Evolutionary conservation across 2,329 filamentous ascomycete species (phyloP).

Genomic region (Colletotrichum salicis): DNA sequence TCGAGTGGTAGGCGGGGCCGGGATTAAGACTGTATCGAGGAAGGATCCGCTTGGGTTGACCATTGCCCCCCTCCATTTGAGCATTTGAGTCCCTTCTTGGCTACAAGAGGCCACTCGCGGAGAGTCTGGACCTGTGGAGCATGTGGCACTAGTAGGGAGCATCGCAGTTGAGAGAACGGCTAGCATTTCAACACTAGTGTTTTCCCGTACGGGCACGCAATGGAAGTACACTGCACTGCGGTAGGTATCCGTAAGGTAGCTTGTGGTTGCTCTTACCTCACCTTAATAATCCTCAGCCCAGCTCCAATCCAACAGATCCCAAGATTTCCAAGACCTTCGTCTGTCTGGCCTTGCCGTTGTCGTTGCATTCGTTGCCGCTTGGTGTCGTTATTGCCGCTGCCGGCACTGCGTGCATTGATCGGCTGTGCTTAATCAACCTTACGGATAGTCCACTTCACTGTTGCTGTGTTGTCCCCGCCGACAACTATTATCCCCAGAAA

Average conservation of each 20-base stretch:
- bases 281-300: slow-evolving; percentile 26
- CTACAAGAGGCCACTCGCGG: background rate
- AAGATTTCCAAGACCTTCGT: background rate
- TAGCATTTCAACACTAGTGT: slow-evolving; percentile 7
- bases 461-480: background rate
- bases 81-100: background rate
- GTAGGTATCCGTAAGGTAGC: background rate
- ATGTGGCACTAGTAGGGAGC: slow-evolving; percentile 22
- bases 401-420: background rate
- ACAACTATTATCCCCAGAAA: background rate
- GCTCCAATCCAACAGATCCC: background rate
- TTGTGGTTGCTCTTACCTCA: slow-evolving; percentile 6
- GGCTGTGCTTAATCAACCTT: background rate
- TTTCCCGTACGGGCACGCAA: slow-evolving; percentile 2
- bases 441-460: background rate
- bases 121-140: slow-evolving; percentile 29
- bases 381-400: background rate
- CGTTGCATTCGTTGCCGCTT: background rate
- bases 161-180: slow-evolving; percentile 5
- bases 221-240: no score
- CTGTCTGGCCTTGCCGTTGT: background rate
- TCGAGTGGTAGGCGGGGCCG: slow-evolving; percentile 18
- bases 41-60: slow-evolving; percentile 25
- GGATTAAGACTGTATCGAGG: slow-evolving; percentile 33
- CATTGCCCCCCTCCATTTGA: background rate